Percentiles rank a stretch among this genome's conserved stretches.
phyloP scores from a whole-genome alignment of 106 monocot genomes.

The Phalaenopsis aphrodite region DNA sequence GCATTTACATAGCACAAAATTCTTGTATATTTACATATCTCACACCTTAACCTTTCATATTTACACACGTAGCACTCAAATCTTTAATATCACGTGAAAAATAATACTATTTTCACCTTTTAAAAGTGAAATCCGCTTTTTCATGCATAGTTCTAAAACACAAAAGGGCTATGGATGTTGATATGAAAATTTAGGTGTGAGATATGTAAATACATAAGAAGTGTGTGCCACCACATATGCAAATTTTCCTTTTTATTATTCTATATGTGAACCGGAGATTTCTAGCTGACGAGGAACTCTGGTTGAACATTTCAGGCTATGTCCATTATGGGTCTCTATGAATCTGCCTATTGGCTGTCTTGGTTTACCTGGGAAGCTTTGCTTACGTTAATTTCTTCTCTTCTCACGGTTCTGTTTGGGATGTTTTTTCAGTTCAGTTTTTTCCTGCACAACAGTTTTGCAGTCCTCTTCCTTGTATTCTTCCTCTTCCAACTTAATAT shows the following conservation, averaged over 20 bases:
- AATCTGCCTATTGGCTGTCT: constrained; percentile 91
- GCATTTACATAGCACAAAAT: too few species aligned
- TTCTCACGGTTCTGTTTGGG: constrained; percentile 78
- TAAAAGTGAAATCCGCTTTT: too few species aligned
- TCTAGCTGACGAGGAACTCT: neutral
- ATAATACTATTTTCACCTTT: too few species aligned
- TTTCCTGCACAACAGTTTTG: constrained; percentile 84
- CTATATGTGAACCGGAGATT: neutral
- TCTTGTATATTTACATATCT: too few species aligned
- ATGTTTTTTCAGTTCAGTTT: constrained; percentile 94
- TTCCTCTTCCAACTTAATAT: constrained; percentile 92
- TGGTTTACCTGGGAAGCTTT: constrained; percentile 91
- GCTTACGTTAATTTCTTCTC: constrained; percentile 53
- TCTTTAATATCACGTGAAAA: too few species aligned
- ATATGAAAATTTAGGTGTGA: too few species aligned
- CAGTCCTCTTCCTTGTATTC: constrained; percentile 68
- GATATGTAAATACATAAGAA: too few species aligned
- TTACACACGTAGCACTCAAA: too few species aligned
- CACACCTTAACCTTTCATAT: too few species aligned
- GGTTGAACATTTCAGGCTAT: constrained; percentile 53
- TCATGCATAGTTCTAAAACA: too few species aligned
- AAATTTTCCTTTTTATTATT: neutral
- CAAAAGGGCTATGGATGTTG: too few species aligned
- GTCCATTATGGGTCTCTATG: constrained; percentile 96
- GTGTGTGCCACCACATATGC: too few species aligned